These are phyloP conservation scores for Pichia phayaonensis DNA, from an alignment of 805 yeast species.

Conservation along the genomic window DNA sequence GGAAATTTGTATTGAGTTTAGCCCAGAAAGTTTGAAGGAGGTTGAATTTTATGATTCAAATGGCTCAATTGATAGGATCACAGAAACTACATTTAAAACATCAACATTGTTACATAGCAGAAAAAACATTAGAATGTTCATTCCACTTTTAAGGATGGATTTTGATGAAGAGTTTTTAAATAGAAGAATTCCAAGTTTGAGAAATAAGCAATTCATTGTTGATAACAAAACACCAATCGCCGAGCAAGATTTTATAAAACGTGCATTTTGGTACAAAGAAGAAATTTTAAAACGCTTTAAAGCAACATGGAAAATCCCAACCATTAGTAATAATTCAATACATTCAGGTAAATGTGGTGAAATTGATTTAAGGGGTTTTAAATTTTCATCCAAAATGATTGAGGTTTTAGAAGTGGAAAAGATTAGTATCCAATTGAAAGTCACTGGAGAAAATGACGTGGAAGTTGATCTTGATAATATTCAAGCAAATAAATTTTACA, in stretches of 20 bases:
- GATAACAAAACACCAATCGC: constrained; percentile 46
- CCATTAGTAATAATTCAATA: constrained; percentile 21
- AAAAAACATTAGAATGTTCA: constrained; percentile 43
- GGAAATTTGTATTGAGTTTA: constrained; percentile 28
- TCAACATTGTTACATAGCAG: constrained; percentile 18
- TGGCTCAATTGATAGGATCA: constrained; percentile 12
- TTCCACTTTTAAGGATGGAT: constrained; percentile 60
- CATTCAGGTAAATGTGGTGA: constrained; percentile 39
- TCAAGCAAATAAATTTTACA: constrained; percentile 42
- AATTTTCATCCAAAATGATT: constrained; percentile 56
- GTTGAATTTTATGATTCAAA: constrained; percentile 14
- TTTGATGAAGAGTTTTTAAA: constrained; percentile 35
- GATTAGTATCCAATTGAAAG: constrained; percentile 34
- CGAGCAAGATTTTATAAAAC: constrained; percentile 49
- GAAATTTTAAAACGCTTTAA: constrained; percentile 47
- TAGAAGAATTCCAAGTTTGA: constrained; percentile 59
- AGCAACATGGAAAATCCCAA: constrained; percentile 56
- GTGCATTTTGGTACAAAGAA: constrained; percentile 77
- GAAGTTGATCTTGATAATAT: constrained; percentile 22
- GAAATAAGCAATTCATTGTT: constrained; percentile 62
- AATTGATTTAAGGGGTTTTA: constrained; percentile 59
- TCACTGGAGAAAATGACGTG: constrained; percentile 15
- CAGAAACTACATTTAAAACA: constrained; percentile 13
- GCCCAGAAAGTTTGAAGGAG: constrained; percentile 16
- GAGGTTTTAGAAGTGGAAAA: constrained; percentile 43